phyloP scores from a whole-genome alignment of 768 basidiomycete species.

The Plicaturopsis crispa region DNA sequence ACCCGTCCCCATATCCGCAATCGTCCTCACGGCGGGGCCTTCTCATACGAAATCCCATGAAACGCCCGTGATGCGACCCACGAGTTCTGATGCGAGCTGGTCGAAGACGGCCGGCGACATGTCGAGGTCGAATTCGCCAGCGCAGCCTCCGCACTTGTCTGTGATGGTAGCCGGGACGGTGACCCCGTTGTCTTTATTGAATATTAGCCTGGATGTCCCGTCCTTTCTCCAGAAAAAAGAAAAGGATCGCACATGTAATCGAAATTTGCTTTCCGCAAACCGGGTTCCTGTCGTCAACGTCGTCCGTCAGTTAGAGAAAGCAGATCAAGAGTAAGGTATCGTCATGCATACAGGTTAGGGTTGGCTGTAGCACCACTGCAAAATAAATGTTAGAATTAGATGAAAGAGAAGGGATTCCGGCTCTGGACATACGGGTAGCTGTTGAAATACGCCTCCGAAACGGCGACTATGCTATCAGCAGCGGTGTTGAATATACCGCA shows the following conservation, averaged over 20 bases:
- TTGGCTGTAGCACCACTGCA: slow-evolving; percentile 14
- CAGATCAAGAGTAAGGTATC: too few relatives aligned
- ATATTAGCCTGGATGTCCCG: not conserved
- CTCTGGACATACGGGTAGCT: slow-evolving; percentile 43
- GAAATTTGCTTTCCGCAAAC: slow-evolving; percentile 56
- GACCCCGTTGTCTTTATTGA: slow-evolving; percentile 4
- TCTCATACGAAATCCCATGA: slow-evolving; percentile 6
- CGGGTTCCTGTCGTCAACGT: slow-evolving; percentile 68
- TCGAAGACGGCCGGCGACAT: slow-evolving; percentile 5
- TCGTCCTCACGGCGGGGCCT: too few relatives aligned
- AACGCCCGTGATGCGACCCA: slow-evolving; percentile 2
- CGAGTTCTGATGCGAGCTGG: slow-evolving; percentile 1
- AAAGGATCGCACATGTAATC: slow-evolving; percentile 22
- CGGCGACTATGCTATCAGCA: slow-evolving; percentile 47
- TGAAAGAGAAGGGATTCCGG: not conserved
- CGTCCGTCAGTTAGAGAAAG: not conserved
- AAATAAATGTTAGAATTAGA: not conserved
- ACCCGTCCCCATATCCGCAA: too few relatives aligned
- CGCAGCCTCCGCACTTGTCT: slow-evolving; percentile 8
- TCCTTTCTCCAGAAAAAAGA: too few relatives aligned
- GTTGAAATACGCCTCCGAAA: slow-evolving; percentile 50
- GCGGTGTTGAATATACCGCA: slow-evolving; percentile 54
- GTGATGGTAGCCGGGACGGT: slow-evolving; percentile 7
- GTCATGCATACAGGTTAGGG: too few relatives aligned
- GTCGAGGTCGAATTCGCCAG: slow-evolving; percentile 5